Evolutionary conservation across 2,329 filamentous ascomycete species (phyloP).

Genomic region (Epicoccum nigrum): DNA sequence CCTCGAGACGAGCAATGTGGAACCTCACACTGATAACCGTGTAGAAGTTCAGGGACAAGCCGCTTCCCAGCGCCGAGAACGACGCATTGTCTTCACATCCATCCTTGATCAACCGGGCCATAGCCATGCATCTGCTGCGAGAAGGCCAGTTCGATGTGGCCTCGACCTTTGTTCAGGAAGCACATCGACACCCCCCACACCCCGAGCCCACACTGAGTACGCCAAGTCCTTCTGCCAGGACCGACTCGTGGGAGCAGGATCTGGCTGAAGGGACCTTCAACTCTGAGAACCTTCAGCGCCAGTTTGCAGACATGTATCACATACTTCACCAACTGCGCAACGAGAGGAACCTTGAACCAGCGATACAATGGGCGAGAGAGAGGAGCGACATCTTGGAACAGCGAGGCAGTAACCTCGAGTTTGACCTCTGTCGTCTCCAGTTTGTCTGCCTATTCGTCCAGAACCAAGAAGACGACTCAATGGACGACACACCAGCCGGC

Average conservation of each 20-base stretch:
- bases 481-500: slow-evolving; percentile 49
- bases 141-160: slow-evolving; percentile 93
- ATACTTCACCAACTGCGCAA: slow-evolving; percentile 80
- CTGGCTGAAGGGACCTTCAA: slow-evolving; percentile 64
- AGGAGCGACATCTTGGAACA: slow-evolving; percentile 75
- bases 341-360: slow-evolving; percentile 74
- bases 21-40: neutral
- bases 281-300: slow-evolving; percentile 72
- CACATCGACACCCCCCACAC: slow-evolving; percentile 54
- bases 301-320: slow-evolving; percentile 89
- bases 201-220: slow-evolving; percentile 46
- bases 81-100: slow-evolving; percentile 79
- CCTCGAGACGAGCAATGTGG: neutral
- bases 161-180: slow-evolving; percentile 81
- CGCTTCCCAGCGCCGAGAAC: slow-evolving; percentile 76
- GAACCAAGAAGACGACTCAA: slow-evolving; percentile 53
- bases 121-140: slow-evolving; percentile 93
- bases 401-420: slow-evolving; percentile 90
- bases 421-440: slow-evolving; percentile 88
- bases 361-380: slow-evolving; percentile 82
- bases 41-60: slow-evolving; percentile 66
- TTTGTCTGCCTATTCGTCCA: slow-evolving; percentile 82
- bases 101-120: slow-evolving; percentile 84
- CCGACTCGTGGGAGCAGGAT: slow-evolving; percentile 49
- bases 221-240: slow-evolving; percentile 38